Evolutionary conservation across 495 filamentous ascomycete species (phyloP), one percentile per base, ranked within the genome.

Genomic region (Pseudotulostoma volvatum): DNA sequence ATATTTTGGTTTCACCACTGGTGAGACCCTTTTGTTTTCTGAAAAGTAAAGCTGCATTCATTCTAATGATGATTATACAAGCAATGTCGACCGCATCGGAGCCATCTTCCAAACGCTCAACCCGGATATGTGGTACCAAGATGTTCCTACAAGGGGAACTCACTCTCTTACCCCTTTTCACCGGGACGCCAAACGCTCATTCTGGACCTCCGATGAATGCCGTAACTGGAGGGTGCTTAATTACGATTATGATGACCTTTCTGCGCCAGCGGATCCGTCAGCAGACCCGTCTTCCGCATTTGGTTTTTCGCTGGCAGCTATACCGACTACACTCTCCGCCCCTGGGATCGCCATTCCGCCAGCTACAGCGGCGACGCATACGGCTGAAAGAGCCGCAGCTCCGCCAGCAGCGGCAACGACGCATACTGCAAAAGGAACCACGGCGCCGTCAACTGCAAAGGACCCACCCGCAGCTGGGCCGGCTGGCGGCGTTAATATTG

Each of bases 41-140:
- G 17, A 37, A 37, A 14, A 3, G 9, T 3, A n/a, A 19, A 5
- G n/a, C 5, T n/a, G 18, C 5, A 20, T 21, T n/a, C 18, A 9
- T 2, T 16, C 7, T 7, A n/a, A 7, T 37, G 9, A 42, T 13
- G 34, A 16, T 32, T 37, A 4, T 17, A 3, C 18, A 17, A 48
- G 48, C 20, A 62, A 62, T 40, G 64, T 84, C 13, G 82, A 87
- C 46, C 67, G 81, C 2, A 53, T 73, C 33, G 74, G 78, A 44
- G 70, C 81, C 4, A 70, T 85, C 35, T 87, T 79, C 79, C 79
- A 86, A 54, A 60, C 65, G 0, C 46, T 81, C 9, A 65, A 84
- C 42, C 77, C 76, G 59, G 63, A 36, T 74, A 65, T 41, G 64
- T 83, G 2, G 50, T 56, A 8, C 63, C 76, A 5, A 50, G 65